These are phyloP conservation scores for Ustilago esculenta DNA, from an alignment of 1,284 basidiomycete species.

Conservation along the genomic window DNA sequence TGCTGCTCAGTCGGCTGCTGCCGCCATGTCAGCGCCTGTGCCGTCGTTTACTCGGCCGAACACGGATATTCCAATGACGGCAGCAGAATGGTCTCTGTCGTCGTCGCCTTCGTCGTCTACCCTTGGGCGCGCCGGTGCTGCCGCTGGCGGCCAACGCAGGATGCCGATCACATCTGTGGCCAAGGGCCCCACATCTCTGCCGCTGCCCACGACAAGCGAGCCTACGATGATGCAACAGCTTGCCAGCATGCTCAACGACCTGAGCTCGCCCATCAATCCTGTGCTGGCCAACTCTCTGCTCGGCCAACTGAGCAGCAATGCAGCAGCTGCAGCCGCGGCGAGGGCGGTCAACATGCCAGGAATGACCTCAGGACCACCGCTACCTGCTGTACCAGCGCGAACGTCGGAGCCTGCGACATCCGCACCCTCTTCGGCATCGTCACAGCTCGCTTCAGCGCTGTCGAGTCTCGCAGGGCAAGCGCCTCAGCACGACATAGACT, in stretches of 20 bases:
- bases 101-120: too few relatives aligned
- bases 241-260: conserved; percentile 48
- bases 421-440: conserved; percentile 7
- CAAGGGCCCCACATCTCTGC: conserved; percentile 34
- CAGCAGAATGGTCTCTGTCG: conserved; percentile 3
- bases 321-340: conserved; percentile 37
- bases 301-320: conserved; percentile 45
- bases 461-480: conserved; percentile 27
- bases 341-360: conserved; percentile 26
- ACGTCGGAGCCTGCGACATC: conserved; percentile 6
- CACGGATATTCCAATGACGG: conserved; percentile 3
- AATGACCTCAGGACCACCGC: conserved; percentile 12
- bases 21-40: conserved; percentile 28
- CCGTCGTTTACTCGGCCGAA: conserved; percentile 15
- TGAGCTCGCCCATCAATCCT: conserved; percentile 44
- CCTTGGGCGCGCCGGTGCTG: conserved; percentile 6
- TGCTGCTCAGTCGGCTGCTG: conserved; percentile 25
- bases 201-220: conserved; percentile 38
- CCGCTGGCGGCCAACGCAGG: conserved; percentile 13
- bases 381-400: conserved; percentile 23
- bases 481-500: conserved; percentile 52
- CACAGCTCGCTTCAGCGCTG: conserved; percentile 44
- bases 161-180: conserved; percentile 15
- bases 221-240: conserved; percentile 53
- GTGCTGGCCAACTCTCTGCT: conserved; percentile 44